These are phyloP conservation scores for Solanum peruvianum DNA, from an alignment of 257 asterid species.

Conservation along the genomic window DNA sequence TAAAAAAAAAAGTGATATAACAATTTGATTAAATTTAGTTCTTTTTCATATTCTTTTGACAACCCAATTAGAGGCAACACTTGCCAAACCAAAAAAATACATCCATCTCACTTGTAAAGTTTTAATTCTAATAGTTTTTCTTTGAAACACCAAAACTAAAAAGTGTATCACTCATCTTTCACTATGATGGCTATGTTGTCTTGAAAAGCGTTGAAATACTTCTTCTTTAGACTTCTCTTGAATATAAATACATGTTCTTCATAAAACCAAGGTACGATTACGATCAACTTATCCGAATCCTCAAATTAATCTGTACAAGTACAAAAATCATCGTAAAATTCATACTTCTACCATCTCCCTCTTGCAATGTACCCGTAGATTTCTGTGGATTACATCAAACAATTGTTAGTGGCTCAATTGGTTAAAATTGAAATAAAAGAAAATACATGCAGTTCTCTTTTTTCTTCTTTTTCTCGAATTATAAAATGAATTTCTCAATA, in stretches of 20 bases:
- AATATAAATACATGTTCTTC: too few species aligned
- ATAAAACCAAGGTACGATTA: too few species aligned
- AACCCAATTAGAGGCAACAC: not conserved
- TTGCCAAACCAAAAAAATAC: not conserved
- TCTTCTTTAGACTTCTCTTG: not conserved
- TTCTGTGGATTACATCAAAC: not conserved
- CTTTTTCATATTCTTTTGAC: too few species aligned
- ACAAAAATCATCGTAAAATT: not conserved
- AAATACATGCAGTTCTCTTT: not conserved
- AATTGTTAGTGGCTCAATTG: not conserved
- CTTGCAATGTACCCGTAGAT: not conserved
- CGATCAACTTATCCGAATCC: not conserved
- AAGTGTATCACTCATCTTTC: not conserved
- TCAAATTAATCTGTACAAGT: not conserved
- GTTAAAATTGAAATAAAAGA: not conserved
- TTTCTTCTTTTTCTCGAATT: not conserved
- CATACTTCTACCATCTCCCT: not conserved
- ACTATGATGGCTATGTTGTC: not conserved
- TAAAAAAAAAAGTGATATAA: too few species aligned
- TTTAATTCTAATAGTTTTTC: not conserved
- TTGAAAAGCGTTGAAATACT: not conserved
- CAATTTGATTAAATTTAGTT: too few species aligned
- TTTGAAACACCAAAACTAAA: not conserved
- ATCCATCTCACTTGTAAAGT: not conserved
- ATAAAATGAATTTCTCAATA: not conserved